Conservation (phyloP, 805 yeast species). For the Ogataea allantospora region DNA sequence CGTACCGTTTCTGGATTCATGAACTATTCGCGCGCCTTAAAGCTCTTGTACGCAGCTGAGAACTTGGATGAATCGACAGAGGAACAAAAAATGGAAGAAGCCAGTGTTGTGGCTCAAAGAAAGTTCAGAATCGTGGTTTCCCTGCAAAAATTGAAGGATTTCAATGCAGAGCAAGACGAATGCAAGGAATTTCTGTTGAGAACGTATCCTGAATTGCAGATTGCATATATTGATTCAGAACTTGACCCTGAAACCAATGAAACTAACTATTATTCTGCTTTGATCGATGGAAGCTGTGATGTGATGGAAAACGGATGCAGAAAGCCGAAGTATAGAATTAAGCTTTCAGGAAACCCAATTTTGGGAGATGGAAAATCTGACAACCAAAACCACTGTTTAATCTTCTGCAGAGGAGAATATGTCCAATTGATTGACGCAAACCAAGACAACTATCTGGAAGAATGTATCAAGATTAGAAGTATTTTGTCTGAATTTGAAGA, state of each 20-base stretch:
- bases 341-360: slow-evolving; percentile 75
- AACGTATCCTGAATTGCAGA: slow-evolving; percentile 66
- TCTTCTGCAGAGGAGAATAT: slow-evolving; percentile 78
- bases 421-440: slow-evolving; percentile 80
- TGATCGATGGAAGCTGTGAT: slow-evolving; percentile 71
- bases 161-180: slow-evolving; percentile 55
- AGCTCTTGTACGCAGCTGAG: slow-evolving; percentile 58
- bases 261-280: slow-evolving; percentile 53
- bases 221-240: slow-evolving; percentile 59
- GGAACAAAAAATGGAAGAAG: slow-evolving; percentile 40
- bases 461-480: slow-evolving; percentile 74
- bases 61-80: slow-evolving; percentile 40
- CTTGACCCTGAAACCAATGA: slow-evolving; percentile 42
- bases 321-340: slow-evolving; percentile 61
- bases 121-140: slow-evolving; percentile 65
- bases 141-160: slow-evolving; percentile 57
- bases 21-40: slow-evolving; percentile 73
- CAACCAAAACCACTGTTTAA: slow-evolving; percentile 74
- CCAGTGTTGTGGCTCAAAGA: slow-evolving; percentile 55
- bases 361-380: slow-evolving; percentile 85
- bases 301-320: slow-evolving; percentile 56
- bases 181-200: slow-evolving; percentile 57
- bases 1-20: slow-evolving; percentile 81
- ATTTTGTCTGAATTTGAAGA: slow-evolving; percentile 78
- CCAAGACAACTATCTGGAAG: slow-evolving; percentile 80